Evolutionary conservation across 2,329 filamentous ascomycete species (phyloP), one percentile per base, ranked within the genome.

Genomic region (Calonectria henricotiae): DNA sequence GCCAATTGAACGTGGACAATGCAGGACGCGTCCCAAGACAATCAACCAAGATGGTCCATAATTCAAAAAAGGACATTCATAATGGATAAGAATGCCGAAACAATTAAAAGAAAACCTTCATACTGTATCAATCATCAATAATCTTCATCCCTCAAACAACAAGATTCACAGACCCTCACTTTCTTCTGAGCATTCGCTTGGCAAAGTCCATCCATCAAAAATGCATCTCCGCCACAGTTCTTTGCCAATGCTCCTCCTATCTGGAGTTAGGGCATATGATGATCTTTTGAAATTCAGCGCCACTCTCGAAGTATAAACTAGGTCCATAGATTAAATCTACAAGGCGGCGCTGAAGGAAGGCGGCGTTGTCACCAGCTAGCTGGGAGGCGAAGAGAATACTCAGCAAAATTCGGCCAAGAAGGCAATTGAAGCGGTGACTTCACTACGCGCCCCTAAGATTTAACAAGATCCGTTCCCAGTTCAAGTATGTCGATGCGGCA

Each of bases 311-410:
- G 27, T 54, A 6, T 27, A 54, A 25, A 54, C 49, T 35, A 54
- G 49, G 12, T 54, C 49, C 6, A 35, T 54, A n/a, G 32, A 54
- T 20, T 27, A 54, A n/a, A 54, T 54, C 49, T 54, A 54, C 17
- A 20, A 54, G 49, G 49, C 49, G 3, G 49, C 49, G n/a, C 49
- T 54, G 17, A 54, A 54, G 17, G 49, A 54, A n/a, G 49, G 49
- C 3, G 49, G 49, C 30, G 17, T 54, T 32, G 49, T 54, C 49
- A 54, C 49, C 4, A 54, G 30, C 27, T 35, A 27, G 49, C 35
- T 54, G 27, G 49, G 49, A 3, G 49, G 49, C 5, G 49, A 54
- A 11, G 49, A 54, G 49, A 54, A 54, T 15, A 54, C 3, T 20
- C 49, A 54, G 30, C 49, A 54, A 35, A 27, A 54, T 35, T 17